phyloP scores from a whole-genome alignment of 495 filamentous ascomycete species.

The Penicillium psychrofluorescens region DNA sequence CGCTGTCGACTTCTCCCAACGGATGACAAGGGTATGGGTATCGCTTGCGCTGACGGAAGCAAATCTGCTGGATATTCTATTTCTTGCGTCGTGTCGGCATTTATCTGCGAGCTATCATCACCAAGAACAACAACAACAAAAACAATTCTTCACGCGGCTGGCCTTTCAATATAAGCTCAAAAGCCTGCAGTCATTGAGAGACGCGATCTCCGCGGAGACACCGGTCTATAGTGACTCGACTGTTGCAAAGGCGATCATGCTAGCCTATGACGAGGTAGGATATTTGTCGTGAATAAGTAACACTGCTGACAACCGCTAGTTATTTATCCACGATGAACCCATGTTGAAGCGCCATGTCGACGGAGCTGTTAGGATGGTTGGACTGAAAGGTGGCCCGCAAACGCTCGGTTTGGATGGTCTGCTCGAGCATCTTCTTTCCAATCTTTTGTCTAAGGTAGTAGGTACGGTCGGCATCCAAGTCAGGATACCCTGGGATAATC shows the following conservation, averaged over 20 bases:
- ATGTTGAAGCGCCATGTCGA: conserved; percentile 15
- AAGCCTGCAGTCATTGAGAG: conserved; percentile 1
- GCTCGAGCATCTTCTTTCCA: conserved; percentile 9
- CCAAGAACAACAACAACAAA: neutral
- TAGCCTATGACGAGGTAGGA: conserved; percentile 18
- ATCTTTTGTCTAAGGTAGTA: conserved; percentile 7
- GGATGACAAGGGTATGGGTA: conserved; percentile 4
- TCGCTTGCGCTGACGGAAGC: conserved; percentile 3
- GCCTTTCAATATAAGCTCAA: conserved; percentile 6
- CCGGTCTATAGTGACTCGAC: conserved; percentile 12
- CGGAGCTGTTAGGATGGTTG: conserved; percentile 15
- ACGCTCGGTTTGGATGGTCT: conserved; percentile 14
- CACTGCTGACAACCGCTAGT: conserved; percentile 1
- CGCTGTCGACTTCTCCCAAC: conserved; percentile 1
- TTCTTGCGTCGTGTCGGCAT: conserved; percentile 5
- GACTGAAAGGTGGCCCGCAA: conserved; percentile 8
- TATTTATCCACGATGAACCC: conserved; percentile 6
- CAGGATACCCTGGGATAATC: neutral
- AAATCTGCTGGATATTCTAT: conserved; percentile 6
- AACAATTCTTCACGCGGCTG: neutral
- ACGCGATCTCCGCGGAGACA: conserved; percentile 4
- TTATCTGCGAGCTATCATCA: conserved; percentile 1
- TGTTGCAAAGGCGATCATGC: conserved; percentile 15
- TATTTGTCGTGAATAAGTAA: neutral
- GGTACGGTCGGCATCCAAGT: neutral